phyloP scores from a whole-genome alignment of 352 stramenopile species.

The Phytophthora pistaciae region DNA sequence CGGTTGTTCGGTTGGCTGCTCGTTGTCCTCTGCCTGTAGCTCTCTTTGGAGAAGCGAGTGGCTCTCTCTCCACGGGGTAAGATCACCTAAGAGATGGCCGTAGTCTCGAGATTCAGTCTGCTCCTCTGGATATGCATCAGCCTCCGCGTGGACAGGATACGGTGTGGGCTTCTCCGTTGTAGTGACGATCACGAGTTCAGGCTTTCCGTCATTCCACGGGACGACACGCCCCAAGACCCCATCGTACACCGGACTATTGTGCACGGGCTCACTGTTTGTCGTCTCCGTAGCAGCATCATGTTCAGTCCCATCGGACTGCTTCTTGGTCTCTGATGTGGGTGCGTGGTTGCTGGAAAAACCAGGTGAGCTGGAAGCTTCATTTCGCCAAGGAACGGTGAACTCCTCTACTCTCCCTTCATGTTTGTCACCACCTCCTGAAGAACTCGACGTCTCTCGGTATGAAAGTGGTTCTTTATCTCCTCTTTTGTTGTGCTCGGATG shows the following conservation, averaged over 20 bases:
- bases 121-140: neutral
- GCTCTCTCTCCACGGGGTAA: neutral
- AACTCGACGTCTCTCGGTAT: neutral
- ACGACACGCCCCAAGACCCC: neutral
- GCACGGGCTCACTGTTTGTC: neutral
- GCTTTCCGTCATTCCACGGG: neutral
- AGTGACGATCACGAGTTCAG: neutral
- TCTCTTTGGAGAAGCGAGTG: conserved; percentile 12
- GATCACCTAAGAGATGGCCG: neutral
- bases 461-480: neutral
- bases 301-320: neutral
- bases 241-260: neutral
- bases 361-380: neutral
- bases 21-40: conserved; percentile 15
- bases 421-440: neutral
- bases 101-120: conserved; percentile 1
- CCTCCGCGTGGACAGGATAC: neutral
- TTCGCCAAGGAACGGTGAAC: neutral
- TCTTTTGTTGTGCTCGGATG: neutral
- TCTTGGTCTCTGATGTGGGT: neutral
- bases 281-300: neutral
- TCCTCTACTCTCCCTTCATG: neutral
- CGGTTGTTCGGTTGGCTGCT: neutral
- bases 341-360: neutral
- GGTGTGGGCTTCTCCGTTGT: neutral